These are phyloP conservation scores for Magnolia sinica DNA, from an alignment of 164 flowering plant species.

Conservation along the genomic window DNA sequence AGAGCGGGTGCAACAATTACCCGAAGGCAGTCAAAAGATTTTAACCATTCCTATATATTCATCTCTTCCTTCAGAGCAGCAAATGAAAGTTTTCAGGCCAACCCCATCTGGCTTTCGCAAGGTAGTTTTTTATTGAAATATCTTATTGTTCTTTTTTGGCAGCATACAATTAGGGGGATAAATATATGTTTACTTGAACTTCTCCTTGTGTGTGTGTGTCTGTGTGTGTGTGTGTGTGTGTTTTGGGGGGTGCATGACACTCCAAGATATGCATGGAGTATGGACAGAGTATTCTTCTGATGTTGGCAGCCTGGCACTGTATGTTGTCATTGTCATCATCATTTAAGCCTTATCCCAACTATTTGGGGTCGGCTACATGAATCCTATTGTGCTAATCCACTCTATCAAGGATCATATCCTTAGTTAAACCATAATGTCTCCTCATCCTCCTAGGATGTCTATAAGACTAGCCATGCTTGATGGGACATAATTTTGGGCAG, in stretches of 20 bases:
- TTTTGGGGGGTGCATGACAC: neutral
- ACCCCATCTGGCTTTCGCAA: slow-evolving; percentile 77
- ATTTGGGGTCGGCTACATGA: no score
- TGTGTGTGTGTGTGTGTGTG: no score
- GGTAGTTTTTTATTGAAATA: slow-evolving; percentile 38
- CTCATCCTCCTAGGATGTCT: no score
- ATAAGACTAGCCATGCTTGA: no score
- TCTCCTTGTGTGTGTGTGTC: neutral
- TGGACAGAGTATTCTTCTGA: neutral
- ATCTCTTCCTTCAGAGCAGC: slow-evolving; percentile 91
- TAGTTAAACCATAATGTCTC: no score
- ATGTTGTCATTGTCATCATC: no score
- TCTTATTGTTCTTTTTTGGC: neutral
- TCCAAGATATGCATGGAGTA: neutral
- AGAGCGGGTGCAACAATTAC: slow-evolving; percentile 52
- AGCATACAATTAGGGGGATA: neutral
- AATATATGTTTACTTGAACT: no score
- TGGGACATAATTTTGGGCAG: no score
- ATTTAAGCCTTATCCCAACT: no score
- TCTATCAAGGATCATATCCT: no score
- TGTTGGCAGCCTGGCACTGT: no score
- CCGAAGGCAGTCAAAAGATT: slow-evolving; percentile 51
- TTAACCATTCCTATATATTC: slow-evolving; percentile 69
- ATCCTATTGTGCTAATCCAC: no score
- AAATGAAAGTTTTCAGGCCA: slow-evolving; percentile 75